Base-by-base conservation (phyloP, 2,329 filamentous ascomycete species). In the Fusarium sp. region DNA sequence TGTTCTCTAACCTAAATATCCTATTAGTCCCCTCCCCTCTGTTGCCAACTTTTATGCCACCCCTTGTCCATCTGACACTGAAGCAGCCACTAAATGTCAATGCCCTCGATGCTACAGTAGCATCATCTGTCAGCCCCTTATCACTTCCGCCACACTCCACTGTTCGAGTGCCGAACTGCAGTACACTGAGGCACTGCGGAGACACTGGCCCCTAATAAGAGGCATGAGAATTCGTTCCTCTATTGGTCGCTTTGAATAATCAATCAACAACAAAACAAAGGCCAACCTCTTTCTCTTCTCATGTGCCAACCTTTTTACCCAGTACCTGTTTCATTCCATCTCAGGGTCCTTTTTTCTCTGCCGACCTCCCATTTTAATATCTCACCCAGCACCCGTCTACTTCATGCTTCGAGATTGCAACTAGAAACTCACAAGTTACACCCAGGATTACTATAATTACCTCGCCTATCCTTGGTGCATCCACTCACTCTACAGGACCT, bases 241-340 rank as follows among this genome's bases (percentile, higher is more conserved):
- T 32, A 58, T 52, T 70, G 66, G 69, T 65, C 59, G 48, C 44
- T 50, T 69, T 62, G 52, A 54, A 67, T 32, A 62, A 55, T 67
- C 56, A 62, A 59, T 68, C 61, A 73, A 73, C 70, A 73, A 72
- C 57, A 67, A 71, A 72, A 58, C 69, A 69, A 69, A 69, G 32
- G 37, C 69, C 65, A 72, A 61, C 61, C 67, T 62, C 58, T 26
- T 52, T 42, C 35, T 57, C 41, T 49, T 38, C 48, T 45, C 27
- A 45, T 65, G 61, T 60, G 57, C 68, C 45, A 56, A 48, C 60
- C 69, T 48, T 59, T 60, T 40, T 46, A 54, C 64, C 20, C 46
- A 49, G 41, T 53, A 35, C 42, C 48, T 64, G 55, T 70, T 65
- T 69, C 67, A 71, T 71, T 71, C 59, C 61, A 48, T 69, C 59